Base-by-base conservation (phyloP, 495 filamentous ascomycete species). In the Clohesyomyces aquaticus region DNA sequence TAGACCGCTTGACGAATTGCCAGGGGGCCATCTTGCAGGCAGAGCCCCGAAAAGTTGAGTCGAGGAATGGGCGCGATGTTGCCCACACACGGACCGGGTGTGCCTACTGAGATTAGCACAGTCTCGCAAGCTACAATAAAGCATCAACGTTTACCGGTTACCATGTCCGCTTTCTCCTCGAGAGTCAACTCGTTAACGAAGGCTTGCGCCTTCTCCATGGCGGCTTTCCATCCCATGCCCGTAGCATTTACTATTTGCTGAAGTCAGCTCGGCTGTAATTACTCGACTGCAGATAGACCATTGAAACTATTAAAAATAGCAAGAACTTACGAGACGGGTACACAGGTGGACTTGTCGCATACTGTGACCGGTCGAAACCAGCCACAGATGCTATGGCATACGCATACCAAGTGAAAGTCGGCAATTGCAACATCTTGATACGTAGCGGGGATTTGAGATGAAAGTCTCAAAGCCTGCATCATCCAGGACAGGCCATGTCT, bases 21-120 rank as follows among this genome's bases (percentile, higher is more conserved):
- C 61, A 87, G 83, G 0, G 83, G 85, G 1, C 85, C 85, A 71
- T 90, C 86, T 21, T 77, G 76, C 0, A 90, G 77, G 67, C 86
- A 89, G 29, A 90, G 71, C 3, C 87, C 87, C 0, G 83, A 77
- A 61, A 85, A 89, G 1, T 72, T 73, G 8, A 89, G 77, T 10
- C 86, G 76, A 0, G 80, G 77, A 21, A 88, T 76, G 4, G 77
- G 74, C 1, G 74, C 76, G 12, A 78, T 82, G 50, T 77, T 81
- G 21, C 85, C 85, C 26, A 77, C 76, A 61, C 85, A 88, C 10
- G 66, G 64, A 1, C 64, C 64, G 32, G 64, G 75, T 28, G 73
- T 64, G n/a, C 65, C 63, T 60, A 38, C 19, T 18, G 8, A 4
- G 1, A 42, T 66, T 16, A 66, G 51, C 21, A 45, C n/a, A 25